Conservation (phyloP, 2,329 filamentous ascomycete species). For the Fusarium chaquense region DNA sequence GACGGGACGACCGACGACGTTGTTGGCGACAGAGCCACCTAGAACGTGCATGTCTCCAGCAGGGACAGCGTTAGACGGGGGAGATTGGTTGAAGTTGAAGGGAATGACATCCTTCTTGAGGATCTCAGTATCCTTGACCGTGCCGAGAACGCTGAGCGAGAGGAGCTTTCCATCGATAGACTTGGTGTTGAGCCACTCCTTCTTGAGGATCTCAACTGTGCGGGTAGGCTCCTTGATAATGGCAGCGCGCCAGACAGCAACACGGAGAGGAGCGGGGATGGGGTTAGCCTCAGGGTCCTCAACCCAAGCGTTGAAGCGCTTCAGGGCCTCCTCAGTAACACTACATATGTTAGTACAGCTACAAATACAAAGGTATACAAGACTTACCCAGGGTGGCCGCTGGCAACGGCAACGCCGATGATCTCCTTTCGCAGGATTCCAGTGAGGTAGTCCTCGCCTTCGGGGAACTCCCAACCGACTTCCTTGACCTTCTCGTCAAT, state of each 20-base stretch:
- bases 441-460: constrained; percentile 83
- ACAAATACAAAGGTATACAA: neutral
- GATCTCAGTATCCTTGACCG: constrained; percentile 75
- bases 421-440: constrained; percentile 86
- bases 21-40: constrained; percentile 77
- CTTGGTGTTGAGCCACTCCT: constrained; percentile 84
- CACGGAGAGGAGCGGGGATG: constrained; percentile 84
- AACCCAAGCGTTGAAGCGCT: constrained; percentile 84
- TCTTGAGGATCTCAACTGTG: constrained; percentile 79
- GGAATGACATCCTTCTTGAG: constrained; percentile 74
- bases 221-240: constrained; percentile 76
- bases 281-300: constrained; percentile 74
- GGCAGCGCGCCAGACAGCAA: constrained; percentile 82
- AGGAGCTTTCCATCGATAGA: constrained; percentile 94
- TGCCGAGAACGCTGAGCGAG: constrained; percentile 80
- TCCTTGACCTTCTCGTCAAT: constrained; percentile 79
- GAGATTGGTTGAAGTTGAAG: constrained; percentile 81
- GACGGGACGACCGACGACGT: constrained; percentile 76
- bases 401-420: constrained; percentile 78
- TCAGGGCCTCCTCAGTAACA: constrained; percentile 77
- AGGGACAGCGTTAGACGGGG: constrained; percentile 74
- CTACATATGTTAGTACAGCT: constrained; percentile 55
- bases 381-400: constrained; percentile 79
- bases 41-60: constrained; percentile 90
- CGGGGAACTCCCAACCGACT: constrained; percentile 86